These are phyloP conservation scores for Ramichloridium luteum DNA, from an alignment of 2,329 filamentous ascomycete genomes.

Conservation along the genomic window DNA sequence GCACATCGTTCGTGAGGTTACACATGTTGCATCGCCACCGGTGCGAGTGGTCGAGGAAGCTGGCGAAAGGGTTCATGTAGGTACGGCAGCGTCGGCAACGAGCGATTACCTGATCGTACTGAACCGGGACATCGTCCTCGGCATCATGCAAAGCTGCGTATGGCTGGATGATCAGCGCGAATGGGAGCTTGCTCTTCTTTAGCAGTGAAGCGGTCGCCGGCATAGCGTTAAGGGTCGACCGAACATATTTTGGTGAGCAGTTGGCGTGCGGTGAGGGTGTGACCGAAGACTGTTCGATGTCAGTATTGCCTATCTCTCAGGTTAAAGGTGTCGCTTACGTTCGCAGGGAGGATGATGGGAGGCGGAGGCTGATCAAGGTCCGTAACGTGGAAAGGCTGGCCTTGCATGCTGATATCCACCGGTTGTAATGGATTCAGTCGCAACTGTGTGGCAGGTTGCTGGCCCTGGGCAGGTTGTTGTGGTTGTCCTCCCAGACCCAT, in stretches of 20 bases:
- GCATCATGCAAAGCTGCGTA: conserved; percentile 87
- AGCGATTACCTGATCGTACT: conserved; percentile 94
- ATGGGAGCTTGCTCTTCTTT: conserved; percentile 93
- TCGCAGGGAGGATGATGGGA: conserved; percentile 77
- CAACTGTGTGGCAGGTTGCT: conserved; percentile 34
- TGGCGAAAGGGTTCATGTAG: conserved; percentile 96
- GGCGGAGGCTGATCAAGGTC: conserved; percentile 88
- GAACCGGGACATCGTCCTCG: conserved; percentile 80
- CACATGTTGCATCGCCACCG: conserved; percentile 99
- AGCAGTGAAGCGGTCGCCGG: conserved; percentile 84
- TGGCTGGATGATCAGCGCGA: conserved; percentile 90
- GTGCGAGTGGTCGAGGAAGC: conserved; percentile 92
- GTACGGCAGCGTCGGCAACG: conserved; percentile 89
- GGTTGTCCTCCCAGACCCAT: conserved; percentile 52
- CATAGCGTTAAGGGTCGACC: conserved; percentile 87
- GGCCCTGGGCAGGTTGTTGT: conserved; percentile 31
- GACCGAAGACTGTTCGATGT: conserved; percentile 63
- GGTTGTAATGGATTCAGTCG: conserved; percentile 79
- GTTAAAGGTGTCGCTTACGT: conserved; percentile 51
- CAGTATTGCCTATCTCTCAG: too few species aligned
- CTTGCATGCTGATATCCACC: conserved; percentile 63
- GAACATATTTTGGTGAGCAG: conserved; percentile 84
- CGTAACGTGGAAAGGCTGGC: conserved; percentile 84
- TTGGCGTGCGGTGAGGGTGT: conserved; percentile 86
- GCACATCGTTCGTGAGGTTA: conserved; percentile 94